Conservation (phyloP, 2,329 filamentous ascomycete genomes). For the Chaetomium olivaceum region DNA sequence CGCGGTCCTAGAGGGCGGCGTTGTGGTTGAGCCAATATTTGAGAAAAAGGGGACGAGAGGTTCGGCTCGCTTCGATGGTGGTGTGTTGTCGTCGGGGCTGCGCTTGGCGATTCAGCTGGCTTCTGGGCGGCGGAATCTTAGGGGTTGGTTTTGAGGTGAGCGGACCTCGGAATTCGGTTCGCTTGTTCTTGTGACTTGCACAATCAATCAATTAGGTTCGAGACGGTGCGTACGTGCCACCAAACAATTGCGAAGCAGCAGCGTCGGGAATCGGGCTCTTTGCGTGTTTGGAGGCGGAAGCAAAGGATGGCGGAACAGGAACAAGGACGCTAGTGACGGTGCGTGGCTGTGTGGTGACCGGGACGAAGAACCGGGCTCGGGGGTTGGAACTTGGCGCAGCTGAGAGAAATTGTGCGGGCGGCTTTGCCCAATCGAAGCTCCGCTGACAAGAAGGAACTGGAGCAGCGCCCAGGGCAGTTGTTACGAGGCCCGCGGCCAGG, state of each 20-base stretch:
- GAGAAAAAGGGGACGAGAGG: background rate
- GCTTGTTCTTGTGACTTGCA: background rate
- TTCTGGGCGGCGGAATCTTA: conserved; percentile 12
- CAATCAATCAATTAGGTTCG: background rate
- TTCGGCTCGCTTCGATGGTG: background rate
- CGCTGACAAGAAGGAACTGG: conserved; percentile 7
- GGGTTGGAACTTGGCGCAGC: conserved; percentile 14
- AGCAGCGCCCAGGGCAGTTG: conserved; percentile 9
- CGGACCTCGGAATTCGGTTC: background rate
- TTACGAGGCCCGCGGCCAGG: background rate
- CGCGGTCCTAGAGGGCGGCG: background rate
- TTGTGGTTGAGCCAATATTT: background rate
- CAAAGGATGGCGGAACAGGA: conserved; percentile 1
- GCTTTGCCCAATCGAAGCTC: conserved; percentile 10
- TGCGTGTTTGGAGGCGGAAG: conserved; percentile 2
- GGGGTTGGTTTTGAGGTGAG: background rate
- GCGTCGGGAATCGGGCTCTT: background rate
- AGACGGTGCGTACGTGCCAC: background rate
- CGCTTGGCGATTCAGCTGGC: conserved; percentile 11
- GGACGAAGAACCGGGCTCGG: conserved; percentile 7
- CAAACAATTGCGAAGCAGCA: background rate
- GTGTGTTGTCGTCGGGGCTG: conserved; percentile 16
- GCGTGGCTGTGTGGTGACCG: conserved; percentile 18
- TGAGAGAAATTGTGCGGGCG: conserved; percentile 20
- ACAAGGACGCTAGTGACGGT: background rate